Conservation (phyloP, 2,329 filamentous ascomycete species). For the Claviceps sp. region DNA sequence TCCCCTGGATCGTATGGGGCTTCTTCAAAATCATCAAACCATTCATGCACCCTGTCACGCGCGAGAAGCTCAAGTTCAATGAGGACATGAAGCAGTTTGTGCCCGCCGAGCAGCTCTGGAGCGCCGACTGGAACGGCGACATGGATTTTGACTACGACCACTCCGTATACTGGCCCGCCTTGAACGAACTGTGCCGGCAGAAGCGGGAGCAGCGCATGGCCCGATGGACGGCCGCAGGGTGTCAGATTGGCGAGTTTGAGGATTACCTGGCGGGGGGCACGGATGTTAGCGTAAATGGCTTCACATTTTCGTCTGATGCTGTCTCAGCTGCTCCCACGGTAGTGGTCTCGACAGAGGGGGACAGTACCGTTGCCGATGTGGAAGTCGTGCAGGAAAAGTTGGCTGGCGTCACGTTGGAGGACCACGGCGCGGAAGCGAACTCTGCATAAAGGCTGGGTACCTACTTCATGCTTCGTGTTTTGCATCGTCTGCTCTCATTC, state of each 20-base stretch:
- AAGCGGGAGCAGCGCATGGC: conserved; percentile 47
- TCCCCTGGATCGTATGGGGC: conserved; percentile 79
- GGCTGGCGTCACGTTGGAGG: conserved; percentile 3
- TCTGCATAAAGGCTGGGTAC: background rate
- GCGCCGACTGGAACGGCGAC: conserved; percentile 57
- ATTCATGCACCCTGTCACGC: conserved; percentile 90
- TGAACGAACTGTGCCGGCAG: conserved; percentile 57
- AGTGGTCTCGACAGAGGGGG: background rate
- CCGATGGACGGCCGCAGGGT: conserved; percentile 71
- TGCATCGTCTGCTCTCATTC: background rate
- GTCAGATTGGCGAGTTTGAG: conserved; percentile 75
- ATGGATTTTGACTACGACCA: conserved; percentile 91
- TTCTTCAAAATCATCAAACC: conserved; percentile 96
- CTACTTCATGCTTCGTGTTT: background rate
- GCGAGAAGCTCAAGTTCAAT: conserved; percentile 95
- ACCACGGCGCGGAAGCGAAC: background rate
- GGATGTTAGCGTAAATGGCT: conserved; percentile 21
- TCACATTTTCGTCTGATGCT: conserved; percentile 12
- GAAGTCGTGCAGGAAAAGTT: conserved; percentile 8
- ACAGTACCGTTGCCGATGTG: conserved; percentile 1
- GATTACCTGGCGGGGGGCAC: conserved; percentile 62
- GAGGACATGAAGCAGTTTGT: conserved; percentile 77
- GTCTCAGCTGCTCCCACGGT: background rate
- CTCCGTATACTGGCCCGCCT: conserved; percentile 72
- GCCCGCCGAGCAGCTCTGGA: conserved; percentile 70